A percentile compares a stretch with the other conserved stretches of the same genome.
Conservation (phyloP, 805 yeast genomes). For the Alloascoidea africana region DNA sequence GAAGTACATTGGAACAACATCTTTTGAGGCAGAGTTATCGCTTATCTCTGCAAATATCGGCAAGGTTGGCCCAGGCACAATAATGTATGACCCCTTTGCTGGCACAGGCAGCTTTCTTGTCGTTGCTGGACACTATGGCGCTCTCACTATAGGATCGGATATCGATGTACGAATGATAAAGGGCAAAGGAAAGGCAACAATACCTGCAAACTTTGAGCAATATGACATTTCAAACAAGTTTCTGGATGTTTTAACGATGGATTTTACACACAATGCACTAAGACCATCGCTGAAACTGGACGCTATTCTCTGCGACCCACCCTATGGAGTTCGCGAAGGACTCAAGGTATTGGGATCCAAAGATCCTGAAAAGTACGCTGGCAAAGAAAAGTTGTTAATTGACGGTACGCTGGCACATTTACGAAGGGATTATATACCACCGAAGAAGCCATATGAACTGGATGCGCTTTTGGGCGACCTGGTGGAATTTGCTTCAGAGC, state of each 20-base stretch:
- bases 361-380: constrained; percentile 49
- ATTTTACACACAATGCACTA: constrained; percentile 83
- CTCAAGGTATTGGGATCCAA: constrained; percentile 83
- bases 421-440: constrained; percentile 75
- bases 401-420: constrained; percentile 68
- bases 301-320: constrained; percentile 89
- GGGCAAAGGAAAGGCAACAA: constrained; percentile 43
- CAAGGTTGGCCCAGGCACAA: constrained; percentile 45
- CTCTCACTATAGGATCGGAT: constrained; percentile 72
- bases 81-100: constrained; percentile 87
- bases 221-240: constrained; percentile 43
- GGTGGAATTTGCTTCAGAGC: constrained; percentile 51
- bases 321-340: constrained; percentile 95
- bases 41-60: constrained; percentile 80
- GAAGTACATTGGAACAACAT: constrained; percentile 87
- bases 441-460: constrained; percentile 80
- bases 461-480: constrained; percentile 68
- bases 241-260: constrained; percentile 78
- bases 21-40: constrained; percentile 89
- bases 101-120: constrained; percentile 93
- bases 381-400: constrained; percentile 53
- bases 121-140: constrained; percentile 79
- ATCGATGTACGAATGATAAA: constrained; percentile 70
- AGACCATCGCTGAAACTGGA: constrained; percentile 50
- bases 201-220: constrained; percentile 56